These are phyloP conservation scores for Termitomyces sp. DNA, from an alignment of 768 basidiomycete genomes.

Conservation along the genomic window DNA sequence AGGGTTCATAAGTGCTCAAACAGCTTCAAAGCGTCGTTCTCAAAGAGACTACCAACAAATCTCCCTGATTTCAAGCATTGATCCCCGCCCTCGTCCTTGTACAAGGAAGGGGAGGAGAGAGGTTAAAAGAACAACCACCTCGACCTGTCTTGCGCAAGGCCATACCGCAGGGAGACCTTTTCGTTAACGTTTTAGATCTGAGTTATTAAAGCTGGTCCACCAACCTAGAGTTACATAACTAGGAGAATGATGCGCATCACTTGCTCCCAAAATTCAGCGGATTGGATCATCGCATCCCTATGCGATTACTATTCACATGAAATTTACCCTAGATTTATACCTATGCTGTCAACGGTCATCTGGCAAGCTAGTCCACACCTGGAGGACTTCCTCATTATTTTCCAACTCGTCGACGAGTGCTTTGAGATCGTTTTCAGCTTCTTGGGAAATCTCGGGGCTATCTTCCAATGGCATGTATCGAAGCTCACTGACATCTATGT, in stretches of 20 bases:
- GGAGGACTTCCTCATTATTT: constrained; percentile 50
- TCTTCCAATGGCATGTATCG: constrained; percentile 48
- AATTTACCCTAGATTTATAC: background rate
- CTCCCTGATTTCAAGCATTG: background rate
- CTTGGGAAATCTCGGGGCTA: constrained; percentile 27
- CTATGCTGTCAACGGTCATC: constrained; percentile 17
- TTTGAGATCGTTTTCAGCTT: constrained; percentile 32
- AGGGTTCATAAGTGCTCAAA: background rate
- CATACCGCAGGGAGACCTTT: background rate
- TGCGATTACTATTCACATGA: background rate
- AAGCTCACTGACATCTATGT: constrained; percentile 28
- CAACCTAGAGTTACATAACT: constrained; percentile 6
- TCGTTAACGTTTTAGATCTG: constrained; percentile 6
- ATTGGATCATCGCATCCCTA: background rate
- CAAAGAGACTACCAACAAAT: background rate
- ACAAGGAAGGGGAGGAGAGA: background rate
- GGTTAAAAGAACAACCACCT: background rate
- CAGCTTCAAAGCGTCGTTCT: background rate
- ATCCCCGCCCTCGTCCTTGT: background rate
- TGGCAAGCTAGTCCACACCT: constrained; percentile 50
- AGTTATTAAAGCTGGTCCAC: constrained; percentile 10
- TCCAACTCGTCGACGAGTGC: constrained; percentile 47
- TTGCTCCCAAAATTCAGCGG: background rate
- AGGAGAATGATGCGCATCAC: constrained; percentile 3
- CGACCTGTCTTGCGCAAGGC: constrained; percentile 7